phyloP scores from a whole-genome alignment of 1,139 yeast species.

The Debaryomyces sp. region DNA sequence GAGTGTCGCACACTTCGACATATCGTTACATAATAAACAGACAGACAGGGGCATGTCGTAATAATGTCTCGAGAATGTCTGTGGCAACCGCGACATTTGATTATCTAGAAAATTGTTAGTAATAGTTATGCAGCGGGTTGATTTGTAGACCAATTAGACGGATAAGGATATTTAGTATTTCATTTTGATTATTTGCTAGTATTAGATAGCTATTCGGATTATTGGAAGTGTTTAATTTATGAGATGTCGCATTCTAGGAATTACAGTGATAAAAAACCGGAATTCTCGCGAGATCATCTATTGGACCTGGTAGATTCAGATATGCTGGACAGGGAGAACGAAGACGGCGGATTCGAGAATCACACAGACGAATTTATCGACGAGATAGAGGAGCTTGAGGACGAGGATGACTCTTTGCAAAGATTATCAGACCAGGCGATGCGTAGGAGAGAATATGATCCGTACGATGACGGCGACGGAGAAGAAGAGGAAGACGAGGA shows the following conservation, averaged over 20 bases:
- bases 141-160: background rate
- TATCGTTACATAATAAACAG: background rate
- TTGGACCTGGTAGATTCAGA: constrained; percentile 13
- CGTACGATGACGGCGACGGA: constrained; percentile 11
- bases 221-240: background rate
- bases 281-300: constrained; percentile 2
- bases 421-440: constrained; percentile 27
- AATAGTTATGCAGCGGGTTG: background rate
- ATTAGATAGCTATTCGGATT: background rate
- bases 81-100: constrained; percentile 7
- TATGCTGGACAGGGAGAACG: constrained; percentile 16
- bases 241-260: constrained; percentile 2
- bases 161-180: background rate
- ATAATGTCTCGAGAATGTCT: background rate
- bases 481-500: constrained; percentile 11
- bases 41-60: background rate
- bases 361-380: constrained; percentile 18
- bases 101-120: background rate
- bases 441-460: constrained; percentile 14
- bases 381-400: constrained; percentile 18
- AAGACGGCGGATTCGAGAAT: constrained; percentile 12
- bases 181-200: background rate
- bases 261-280: background rate
- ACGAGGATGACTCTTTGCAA: constrained; percentile 25
- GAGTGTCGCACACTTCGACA: background rate